phyloP scores from a whole-genome alignment of 305 asterid species.

The Fraxinus angustifolia region DNA sequence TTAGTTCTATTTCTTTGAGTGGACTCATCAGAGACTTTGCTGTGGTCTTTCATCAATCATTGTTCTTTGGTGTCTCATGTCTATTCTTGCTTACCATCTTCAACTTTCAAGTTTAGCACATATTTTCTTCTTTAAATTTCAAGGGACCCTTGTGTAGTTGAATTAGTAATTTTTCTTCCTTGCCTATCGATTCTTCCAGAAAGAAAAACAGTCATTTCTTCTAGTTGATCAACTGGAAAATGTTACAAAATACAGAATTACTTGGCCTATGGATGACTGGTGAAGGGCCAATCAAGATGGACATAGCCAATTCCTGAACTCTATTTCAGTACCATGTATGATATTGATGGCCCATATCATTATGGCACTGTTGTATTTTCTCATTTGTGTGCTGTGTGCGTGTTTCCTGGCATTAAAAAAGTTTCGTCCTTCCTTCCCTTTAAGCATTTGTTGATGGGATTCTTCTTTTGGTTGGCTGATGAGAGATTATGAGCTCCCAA shows the following conservation, averaged over 20 bases:
- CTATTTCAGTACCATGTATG: neutral
- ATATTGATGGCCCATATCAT: neutral
- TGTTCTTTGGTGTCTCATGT: neutral
- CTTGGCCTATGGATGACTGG: neutral
- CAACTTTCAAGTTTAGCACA: neutral
- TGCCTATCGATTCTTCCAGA: neutral
- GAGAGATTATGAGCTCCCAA: neutral
- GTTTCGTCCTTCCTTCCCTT: neutral
- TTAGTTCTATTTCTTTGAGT: neutral
- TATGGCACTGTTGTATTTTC: neutral
- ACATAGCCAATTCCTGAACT: neutral
- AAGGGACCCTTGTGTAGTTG: neutral
- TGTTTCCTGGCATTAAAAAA: neutral
- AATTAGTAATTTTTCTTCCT: neutral
- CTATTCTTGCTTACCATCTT: neutral
- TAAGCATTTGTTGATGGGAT: neutral
- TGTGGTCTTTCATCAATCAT: neutral
- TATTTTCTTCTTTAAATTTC: neutral
- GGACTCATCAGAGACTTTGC: neutral
- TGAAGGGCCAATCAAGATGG: neutral
- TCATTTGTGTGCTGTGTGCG: neutral
- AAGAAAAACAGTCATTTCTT: neutral
- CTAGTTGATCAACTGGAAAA: neutral
- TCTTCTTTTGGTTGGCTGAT: neutral
- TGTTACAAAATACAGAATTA: neutral